Base-by-base conservation (phyloP, 148 eudicot species). In the Vaccinium darrowii region DNA sequence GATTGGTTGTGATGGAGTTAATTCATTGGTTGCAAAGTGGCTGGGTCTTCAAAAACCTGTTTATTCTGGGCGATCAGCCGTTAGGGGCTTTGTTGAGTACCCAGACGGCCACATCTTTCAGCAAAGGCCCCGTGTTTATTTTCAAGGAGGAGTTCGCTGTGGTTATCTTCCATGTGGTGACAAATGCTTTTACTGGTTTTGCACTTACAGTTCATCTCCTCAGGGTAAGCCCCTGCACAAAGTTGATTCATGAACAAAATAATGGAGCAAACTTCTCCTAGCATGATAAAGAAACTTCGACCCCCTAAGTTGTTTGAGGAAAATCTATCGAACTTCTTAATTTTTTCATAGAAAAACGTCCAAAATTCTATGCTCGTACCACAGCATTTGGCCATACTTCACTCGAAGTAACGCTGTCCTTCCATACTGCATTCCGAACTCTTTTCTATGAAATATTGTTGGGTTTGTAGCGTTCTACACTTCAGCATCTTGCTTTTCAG, bases 1-100 rank as follows among this genome's bases (percentile, higher is more conserved):
- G 83, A 82, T 92, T 18, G 94, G 94, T 30, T 92, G 94, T 81
- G 92, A 91, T 73, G 94, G 94, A 72, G 90, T 91, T 8, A 92
- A 92, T 73, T 91, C 94, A 3, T 63, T 76, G 86, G 93, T 90
- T 52, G 92, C 90, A 8, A 90, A 88, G 30, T 88, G 84, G 86
- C 80, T 92, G 73, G 93, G 92, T 11, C 88, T 92, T 47, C 15
- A 82, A 67, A 78, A 76, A 33, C 90, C 91, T 2, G 76, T 86
- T 51, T 21, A 49, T 58, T 79, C 67, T 4, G 89, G 90, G 25
- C 60, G 92, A 65, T 86, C 90, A 15, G 83, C 90, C 8, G 81
- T 91, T 33, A 86, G 94, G 69, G 94, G 94, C n/a, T 76, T 87
- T 74, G 92, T 84, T n/a, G 88, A 88, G 51, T 91, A 83, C 76